A percentile compares a stretch with the other conserved stretches of the same genome.
Evolutionary conservation across 768 basidiomycete species (phyloP).

Genomic region (Tricholoma hemisulphureum): DNA sequence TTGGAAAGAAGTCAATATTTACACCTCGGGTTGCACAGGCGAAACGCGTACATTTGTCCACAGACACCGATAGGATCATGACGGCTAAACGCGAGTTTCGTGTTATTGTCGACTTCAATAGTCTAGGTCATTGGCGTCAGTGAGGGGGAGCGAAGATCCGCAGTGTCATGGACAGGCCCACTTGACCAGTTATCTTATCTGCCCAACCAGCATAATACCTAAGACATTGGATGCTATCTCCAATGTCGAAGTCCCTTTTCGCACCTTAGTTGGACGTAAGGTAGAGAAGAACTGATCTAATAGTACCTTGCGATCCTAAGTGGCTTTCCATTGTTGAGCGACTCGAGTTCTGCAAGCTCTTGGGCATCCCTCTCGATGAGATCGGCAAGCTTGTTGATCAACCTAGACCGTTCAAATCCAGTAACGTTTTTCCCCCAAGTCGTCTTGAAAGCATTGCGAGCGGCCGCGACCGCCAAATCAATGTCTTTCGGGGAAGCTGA

Average conservation of each 20-base stretch:
- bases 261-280: neutral
- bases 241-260: constrained; percentile 74
- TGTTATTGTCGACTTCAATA: constrained; percentile 76
- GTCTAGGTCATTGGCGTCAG: constrained; percentile 39
- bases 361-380: constrained; percentile 84
- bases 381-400: constrained; percentile 85
- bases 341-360: constrained; percentile 80
- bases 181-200: constrained; percentile 90
- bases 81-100: constrained; percentile 81
- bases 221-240: constrained; percentile 72
- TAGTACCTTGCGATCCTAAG: constrained; percentile 47
- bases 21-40: neutral
- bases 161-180: constrained; percentile 26
- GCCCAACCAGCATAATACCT: constrained; percentile 96
- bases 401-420: constrained; percentile 76
- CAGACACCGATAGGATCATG: constrained; percentile 94
- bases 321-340: constrained; percentile 92
- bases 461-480: constrained; percentile 79
- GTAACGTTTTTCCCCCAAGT: constrained; percentile 89
- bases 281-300: constrained; percentile 2
- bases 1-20: constrained; percentile 28
- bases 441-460: constrained; percentile 77
- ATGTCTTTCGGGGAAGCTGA: constrained; percentile 73
- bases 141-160: neutral
- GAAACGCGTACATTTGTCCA: constrained; percentile 72